Percentiles rank a stretch among this genome's conserved stretches.
These are phyloP conservation scores for Tolypocladium endophyticum DNA, from an alignment of 2,329 filamentous ascomycete species.

Conservation along the genomic window DNA sequence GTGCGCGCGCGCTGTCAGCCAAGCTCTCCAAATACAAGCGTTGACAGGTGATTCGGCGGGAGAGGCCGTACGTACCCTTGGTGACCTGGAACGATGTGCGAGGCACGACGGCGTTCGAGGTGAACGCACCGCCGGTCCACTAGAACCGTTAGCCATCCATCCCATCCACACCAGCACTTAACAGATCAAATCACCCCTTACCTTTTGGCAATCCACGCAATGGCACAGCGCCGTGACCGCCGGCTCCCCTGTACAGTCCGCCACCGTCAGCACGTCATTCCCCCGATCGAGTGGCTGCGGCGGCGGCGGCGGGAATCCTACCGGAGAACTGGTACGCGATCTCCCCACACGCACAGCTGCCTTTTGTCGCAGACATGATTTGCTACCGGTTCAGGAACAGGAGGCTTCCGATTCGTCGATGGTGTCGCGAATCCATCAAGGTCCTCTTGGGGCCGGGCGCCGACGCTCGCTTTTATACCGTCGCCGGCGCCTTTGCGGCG, in stretches of 20 bases:
- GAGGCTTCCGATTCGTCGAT: not conserved
- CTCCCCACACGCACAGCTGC: conserved; percentile 26
- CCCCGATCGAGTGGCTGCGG: not conserved
- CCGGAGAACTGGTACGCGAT: conserved; percentile 22
- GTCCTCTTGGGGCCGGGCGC: not conserved
- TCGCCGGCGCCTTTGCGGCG: not conserved
- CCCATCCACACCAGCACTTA: not conserved
- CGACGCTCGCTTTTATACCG: not conserved
- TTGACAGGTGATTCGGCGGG: not conserved
- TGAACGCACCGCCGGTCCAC: conserved; percentile 43
- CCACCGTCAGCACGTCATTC: not conserved
- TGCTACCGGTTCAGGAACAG: not conserved
- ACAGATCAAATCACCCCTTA: conserved; percentile 4
- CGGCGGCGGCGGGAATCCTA: conserved; percentile 12
- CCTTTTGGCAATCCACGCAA: conserved; percentile 45
- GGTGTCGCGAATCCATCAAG: not conserved
- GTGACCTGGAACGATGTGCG: conserved; percentile 34
- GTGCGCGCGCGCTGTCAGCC: not conserved
- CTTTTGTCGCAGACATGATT: conserved; percentile 8
- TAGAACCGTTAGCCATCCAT: conserved; percentile 7
- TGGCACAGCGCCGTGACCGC: conserved; percentile 37
- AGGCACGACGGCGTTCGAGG: conserved; percentile 41
- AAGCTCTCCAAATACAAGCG: not conserved
- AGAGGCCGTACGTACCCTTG: conserved; percentile 24
- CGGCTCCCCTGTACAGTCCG: conserved; percentile 23